A percentile compares a stretch with the other conserved stretches of the same genome.
Conservation (phyloP, 148 eudicot species). For the Rhododendron molle region DNA sequence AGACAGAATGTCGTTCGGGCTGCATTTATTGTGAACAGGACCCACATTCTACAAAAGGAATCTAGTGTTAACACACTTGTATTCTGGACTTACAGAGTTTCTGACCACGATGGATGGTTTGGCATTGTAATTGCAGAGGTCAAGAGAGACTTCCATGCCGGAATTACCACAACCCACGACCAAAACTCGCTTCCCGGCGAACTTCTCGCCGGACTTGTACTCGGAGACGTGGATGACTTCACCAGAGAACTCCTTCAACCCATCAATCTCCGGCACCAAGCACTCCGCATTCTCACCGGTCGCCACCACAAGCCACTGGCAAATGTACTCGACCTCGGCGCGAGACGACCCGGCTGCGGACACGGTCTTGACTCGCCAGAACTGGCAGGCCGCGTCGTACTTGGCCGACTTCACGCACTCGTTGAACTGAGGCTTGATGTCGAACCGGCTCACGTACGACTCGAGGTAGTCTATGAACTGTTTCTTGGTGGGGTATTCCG, state of each 20-base stretch:
- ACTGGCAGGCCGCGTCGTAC: constrained; percentile 50
- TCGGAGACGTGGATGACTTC: constrained; percentile 73
- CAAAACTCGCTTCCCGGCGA: constrained; percentile 54
- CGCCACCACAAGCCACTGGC: constrained; percentile 85
- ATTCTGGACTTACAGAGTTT: constrained; percentile 53
- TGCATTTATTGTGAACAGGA: not conserved
- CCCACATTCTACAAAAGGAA: not conserved
- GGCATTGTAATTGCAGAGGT: constrained; percentile 71
- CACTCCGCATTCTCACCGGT: constrained; percentile 90
- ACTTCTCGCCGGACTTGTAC: constrained; percentile 69
- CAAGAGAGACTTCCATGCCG: constrained; percentile 91
- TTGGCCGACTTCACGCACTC: constrained; percentile 64
- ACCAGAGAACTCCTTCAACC: constrained; percentile 50
- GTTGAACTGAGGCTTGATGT: constrained; percentile 58
- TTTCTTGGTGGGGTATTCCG: constrained; percentile 67
- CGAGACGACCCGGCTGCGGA: not conserved
- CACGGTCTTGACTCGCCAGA: constrained; percentile 63
- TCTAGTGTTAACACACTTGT: not conserved
- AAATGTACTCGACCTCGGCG: constrained; percentile 70
- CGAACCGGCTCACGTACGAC: constrained; percentile 53
- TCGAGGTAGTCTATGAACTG: constrained; percentile 82
- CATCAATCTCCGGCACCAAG: constrained; percentile 71
- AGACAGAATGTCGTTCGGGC: not conserved
- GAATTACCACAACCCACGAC: constrained; percentile 98
- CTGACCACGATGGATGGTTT: constrained; percentile 69